Base-by-base conservation (phyloP, 805 yeast species). In the Cyberlindnera galapagoensis region DNA sequence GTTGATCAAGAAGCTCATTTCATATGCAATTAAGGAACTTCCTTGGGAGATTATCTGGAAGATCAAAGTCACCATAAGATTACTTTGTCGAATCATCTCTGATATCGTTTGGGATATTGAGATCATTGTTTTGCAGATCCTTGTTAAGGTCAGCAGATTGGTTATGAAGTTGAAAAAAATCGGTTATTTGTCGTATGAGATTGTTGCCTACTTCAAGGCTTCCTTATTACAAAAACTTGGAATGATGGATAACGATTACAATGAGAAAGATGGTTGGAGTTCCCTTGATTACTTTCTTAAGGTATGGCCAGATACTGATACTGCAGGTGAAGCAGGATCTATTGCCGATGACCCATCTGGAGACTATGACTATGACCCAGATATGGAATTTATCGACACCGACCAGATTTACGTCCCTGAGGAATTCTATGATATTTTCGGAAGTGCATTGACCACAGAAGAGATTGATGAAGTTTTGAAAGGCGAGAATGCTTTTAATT, bases 101-200 rank as follows among this genome's bases (percentile, higher is more conserved):
- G 43, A 37, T 29, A 31, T 44, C 12, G 18, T 49, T 12, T 47
- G 49, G 49, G 46, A 44, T 2, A 14, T 36, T 8, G 50, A 49
- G 21, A 35, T 47, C 11, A 17, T 38, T 5, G 28, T 42, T 8
- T 39, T 45, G 30, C 38, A 32, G 14, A 33, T 41, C 14, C 20
- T 38, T 15, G 31, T 41, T 8, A 46, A 42, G 21, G 24, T 37
- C 14, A 26, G 19, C n/a, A 24, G 35, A 21, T 32, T 44, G 21
- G 24, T 45, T 19, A 42, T 40, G 28, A 8, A 30, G 11, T 22
- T 39, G 31, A 39, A 39, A 18, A 28, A 16, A n/a, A 27, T 42
- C 4, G 47, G 51, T 11, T 9, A 21, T 3, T n/a, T n/a, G n/a
- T n/a, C n/a, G n/a, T n/a, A n/a, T n/a, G 53, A 39, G 27, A 13